A percentile compares a stretch with the other conserved stretches of the same genome.
Conservation (phyloP, 768 basidiomycete species). For the Ephemerocybe angulata region DNA sequence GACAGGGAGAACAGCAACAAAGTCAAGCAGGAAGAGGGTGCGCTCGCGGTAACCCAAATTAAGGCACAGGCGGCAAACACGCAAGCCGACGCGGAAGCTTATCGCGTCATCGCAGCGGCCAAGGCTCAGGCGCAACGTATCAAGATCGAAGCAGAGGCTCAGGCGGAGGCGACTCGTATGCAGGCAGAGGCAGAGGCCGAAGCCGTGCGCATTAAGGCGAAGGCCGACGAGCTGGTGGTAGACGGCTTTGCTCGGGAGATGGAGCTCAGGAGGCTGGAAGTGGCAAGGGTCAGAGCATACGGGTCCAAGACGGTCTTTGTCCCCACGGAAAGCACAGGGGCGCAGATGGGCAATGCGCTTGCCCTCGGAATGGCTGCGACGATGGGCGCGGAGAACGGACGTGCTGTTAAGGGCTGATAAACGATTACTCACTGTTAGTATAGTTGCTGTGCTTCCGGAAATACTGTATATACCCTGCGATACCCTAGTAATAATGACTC, state of each 20-base stretch:
- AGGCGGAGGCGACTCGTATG: slow-evolving; percentile 74
- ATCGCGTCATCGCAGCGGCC: slow-evolving; percentile 67
- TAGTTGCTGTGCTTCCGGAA: too few relatives aligned
- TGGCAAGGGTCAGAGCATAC: slow-evolving; percentile 58
- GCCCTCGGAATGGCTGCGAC: slow-evolving; percentile 68
- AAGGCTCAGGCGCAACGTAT: slow-evolving; percentile 65
- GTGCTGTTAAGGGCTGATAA: slow-evolving; percentile 2
- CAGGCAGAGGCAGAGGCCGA: slow-evolving; percentile 73
- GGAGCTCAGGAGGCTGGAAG: slow-evolving; percentile 65
- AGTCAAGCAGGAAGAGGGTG: slow-evolving; percentile 81
- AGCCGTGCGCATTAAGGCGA: slow-evolving; percentile 60
- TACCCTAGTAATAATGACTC: not conserved
- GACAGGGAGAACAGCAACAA: slow-evolving; percentile 86
- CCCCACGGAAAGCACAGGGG: slow-evolving; percentile 56
- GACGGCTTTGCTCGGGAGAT: slow-evolving; percentile 76
- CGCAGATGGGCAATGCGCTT: slow-evolving; percentile 59
- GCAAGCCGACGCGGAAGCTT: slow-evolving; percentile 73
- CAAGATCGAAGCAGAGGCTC: slow-evolving; percentile 75
- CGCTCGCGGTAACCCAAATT: slow-evolving; percentile 72
- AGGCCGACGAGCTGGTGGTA: slow-evolving; percentile 56
- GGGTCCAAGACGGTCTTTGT: slow-evolving; percentile 69
- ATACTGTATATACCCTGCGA: not conserved
- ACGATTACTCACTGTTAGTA: not conserved
- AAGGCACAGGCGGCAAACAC: slow-evolving; percentile 64
- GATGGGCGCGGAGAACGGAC: slow-evolving; percentile 44